A percentile compares a stretch with the other conserved stretches of the same genome.
These are phyloP conservation scores for Botryotinia calthae DNA, from an alignment of 2,329 filamentous ascomycete species.

Conservation along the genomic window DNA sequence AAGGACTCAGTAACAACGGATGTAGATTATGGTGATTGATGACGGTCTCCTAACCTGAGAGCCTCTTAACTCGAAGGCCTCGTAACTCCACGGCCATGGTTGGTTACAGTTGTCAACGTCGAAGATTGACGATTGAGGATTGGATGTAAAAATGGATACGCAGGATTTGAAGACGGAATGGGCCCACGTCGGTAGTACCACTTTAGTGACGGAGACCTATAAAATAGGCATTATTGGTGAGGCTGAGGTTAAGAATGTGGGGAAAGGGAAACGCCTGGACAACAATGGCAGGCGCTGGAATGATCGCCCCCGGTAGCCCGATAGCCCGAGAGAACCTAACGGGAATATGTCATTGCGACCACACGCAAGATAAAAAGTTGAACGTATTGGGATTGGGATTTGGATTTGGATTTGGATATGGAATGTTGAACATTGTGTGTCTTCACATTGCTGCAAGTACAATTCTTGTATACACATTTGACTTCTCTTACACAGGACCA, in stretches of 20 bases:
- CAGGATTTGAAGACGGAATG: neutral
- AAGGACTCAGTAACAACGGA: neutral
- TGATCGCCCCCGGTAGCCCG: neutral
- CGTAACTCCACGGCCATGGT: neutral
- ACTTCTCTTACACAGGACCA: conserved; percentile 2
- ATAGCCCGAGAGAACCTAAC: neutral
- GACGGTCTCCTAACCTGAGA: neutral
- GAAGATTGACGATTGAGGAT: neutral
- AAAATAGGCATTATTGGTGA: neutral
- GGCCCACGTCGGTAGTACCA: neutral
- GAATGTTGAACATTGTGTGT: neutral
- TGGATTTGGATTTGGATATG: neutral
- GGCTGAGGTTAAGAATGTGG: conserved; percentile 9
- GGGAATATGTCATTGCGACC: neutral
- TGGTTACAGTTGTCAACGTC: neutral
- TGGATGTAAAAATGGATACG: neutral
- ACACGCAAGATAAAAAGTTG: neutral
- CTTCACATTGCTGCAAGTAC: neutral
- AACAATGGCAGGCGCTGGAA: neutral
- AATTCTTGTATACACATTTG: neutral
- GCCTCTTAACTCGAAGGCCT: neutral
- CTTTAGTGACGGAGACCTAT: neutral
- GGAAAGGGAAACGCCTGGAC: conserved; percentile 4
- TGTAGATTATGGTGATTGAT: neutral
- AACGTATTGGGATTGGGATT: neutral